Evolutionary conservation across 208 protist genomes (phyloP).

Genomic region (Herpetomonas tarakana): DNA sequence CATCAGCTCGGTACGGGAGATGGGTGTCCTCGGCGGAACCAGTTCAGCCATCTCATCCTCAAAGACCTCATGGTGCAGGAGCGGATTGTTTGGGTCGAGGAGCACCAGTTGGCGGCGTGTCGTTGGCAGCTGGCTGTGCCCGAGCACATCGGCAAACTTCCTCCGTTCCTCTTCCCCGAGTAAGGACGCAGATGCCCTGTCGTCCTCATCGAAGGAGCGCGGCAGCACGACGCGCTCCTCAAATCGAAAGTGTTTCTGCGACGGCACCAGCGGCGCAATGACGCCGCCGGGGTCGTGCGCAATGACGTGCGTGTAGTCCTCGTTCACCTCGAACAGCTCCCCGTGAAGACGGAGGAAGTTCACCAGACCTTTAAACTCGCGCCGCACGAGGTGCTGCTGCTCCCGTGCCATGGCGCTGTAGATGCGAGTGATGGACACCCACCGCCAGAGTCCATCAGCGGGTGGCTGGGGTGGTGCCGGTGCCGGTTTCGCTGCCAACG

Average conservation of each 20-base stretch:
- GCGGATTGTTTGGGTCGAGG: conserved; percentile 81
- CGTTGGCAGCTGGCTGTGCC: conserved; percentile 59
- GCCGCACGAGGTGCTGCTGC: conserved; percentile 46
- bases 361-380: conserved; percentile 59
- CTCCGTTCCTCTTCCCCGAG: conserved; percentile 49
- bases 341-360: conserved; percentile 86
- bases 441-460: conserved; percentile 50
- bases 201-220: conserved; percentile 54
- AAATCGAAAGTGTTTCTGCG: conserved; percentile 53
- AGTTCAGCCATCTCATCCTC: conserved; percentile 70
- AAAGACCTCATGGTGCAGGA: conserved; percentile 60
- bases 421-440: conserved; percentile 65
- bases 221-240: conserved; percentile 75
- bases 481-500: background rate
- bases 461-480: background rate
- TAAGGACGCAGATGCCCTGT: conserved; percentile 29
- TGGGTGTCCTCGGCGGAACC: conserved; percentile 40
- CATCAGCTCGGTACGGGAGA: conserved; percentile 28
- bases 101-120: conserved; percentile 58
- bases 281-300: conserved; percentile 67
- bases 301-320: conserved; percentile 72
- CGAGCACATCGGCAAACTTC: conserved; percentile 33
- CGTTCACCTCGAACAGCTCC: conserved; percentile 74
- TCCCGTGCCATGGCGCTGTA: conserved; percentile 47
- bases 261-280: conserved; percentile 59